A percentile compares a stretch with the other conserved stretches of the same genome.
Conservation (phyloP, 2,329 filamentous ascomycete genomes). For the Fonsecaea nubica region DNA sequence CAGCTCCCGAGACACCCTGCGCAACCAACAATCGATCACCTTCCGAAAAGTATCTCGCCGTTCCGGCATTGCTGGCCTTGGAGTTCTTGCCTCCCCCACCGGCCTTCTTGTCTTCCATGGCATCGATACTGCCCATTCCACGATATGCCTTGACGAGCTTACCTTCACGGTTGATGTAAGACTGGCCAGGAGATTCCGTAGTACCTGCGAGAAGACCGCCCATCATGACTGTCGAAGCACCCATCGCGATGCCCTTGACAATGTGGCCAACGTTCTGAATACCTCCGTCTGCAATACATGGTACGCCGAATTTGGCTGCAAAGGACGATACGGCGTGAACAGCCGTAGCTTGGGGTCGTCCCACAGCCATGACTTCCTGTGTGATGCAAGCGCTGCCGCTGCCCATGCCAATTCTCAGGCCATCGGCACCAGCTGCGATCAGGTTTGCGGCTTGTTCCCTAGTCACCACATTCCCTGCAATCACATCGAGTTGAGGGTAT, state of each 20-base stretch:
- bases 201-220: slow-evolving; percentile 95
- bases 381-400: slow-evolving; percentile 98
- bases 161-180: slow-evolving; percentile 93
- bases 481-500: slow-evolving; percentile 87
- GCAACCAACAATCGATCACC: slow-evolving; percentile 93
- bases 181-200: slow-evolving; percentile 95
- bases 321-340: slow-evolving; percentile 91
- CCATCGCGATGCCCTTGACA: slow-evolving; percentile 94
- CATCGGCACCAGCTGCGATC: slow-evolving; percentile 93
- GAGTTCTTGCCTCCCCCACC: slow-evolving; percentile 71
- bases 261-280: slow-evolving; percentile 99
- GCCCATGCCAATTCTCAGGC: slow-evolving; percentile 97
- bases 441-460: slow-evolving; percentile 91
- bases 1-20: slow-evolving; percentile 86
- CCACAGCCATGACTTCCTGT: slow-evolving; percentile 99
- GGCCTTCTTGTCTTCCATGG: slow-evolving; percentile 99
- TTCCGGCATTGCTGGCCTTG: slow-evolving; percentile 84
- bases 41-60: slow-evolving; percentile 97
- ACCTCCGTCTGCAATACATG: slow-evolving; percentile 96
- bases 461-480: slow-evolving; percentile 98
- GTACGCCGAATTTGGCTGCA: slow-evolving; percentile 90
- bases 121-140: slow-evolving; percentile 98
- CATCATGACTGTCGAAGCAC: slow-evolving; percentile 98
- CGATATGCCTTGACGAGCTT: slow-evolving; percentile 99
- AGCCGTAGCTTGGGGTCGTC: slow-evolving; percentile 90